Base-by-base conservation (phyloP, 768 basidiomycete species). In the Pholiota molesta region DNA sequence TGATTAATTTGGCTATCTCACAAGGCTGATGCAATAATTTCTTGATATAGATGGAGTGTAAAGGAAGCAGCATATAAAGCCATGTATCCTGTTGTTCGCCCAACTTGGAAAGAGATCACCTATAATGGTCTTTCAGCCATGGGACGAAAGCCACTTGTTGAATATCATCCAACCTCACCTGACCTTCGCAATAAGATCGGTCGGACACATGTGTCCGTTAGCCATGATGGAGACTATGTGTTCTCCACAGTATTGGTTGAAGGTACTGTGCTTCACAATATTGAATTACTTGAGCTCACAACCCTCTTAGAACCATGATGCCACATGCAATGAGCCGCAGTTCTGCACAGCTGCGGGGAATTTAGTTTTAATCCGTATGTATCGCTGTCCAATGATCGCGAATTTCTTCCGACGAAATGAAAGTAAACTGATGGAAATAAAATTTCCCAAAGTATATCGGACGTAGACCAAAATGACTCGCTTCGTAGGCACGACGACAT, bases 1-100 rank as follows among this genome's bases (percentile, higher is more conserved):
- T 26, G 7, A n/a, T 10, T 21, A 10, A 31, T 23, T 31, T 28
- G 31, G 31, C 31, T 19, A 31, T 51, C 6, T 60, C 5, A 19
- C 13, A 21, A 33, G 19, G 11, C 0, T 19, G 19, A 31, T 28
- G 42, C 11, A 10, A 2, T 39, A 62, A 19, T 63, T 59, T 61
- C 17, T 29, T 45, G 52, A 19, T 28, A 3, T 66, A 95, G 93
- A 16, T 95, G 92, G 91, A 80, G 86, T 33, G 83, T 91, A 19
- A 95, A 95, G 67, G 94, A 95, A 73, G 91, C 94, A 0, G 86
- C 88, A 0, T 95, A 94, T 77, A 95, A 95, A 70, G 94, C 93
- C 0, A 69, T 94, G 61, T 92, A 86, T 70, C 92, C 92, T 0
- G 31, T 61, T 19, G 69, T 82, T 44, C 77, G 69, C 33, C 85